A percentile compares a stretch with the other conserved stretches of the same genome.
phyloP scores from a whole-genome alignment of 306 rosid species.

The Cucumis sativus region DNA sequence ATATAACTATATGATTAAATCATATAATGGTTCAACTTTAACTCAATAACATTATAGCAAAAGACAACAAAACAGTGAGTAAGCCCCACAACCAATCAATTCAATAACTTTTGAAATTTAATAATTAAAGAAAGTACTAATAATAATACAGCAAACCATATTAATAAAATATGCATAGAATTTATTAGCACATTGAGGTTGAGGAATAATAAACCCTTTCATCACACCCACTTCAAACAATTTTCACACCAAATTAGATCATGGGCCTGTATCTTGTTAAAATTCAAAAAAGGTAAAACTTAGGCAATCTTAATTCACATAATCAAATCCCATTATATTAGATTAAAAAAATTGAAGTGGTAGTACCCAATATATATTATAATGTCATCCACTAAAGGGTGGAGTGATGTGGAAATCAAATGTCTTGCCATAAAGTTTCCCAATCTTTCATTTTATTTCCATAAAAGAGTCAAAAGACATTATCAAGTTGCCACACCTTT shows the following conservation, averaged over 20 bases:
- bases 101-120: too few species aligned
- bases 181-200: not conserved
- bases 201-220: not conserved
- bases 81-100: not conserved
- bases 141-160: not conserved
- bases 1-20: too few species aligned
- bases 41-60: too few species aligned
- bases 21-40: too few species aligned
- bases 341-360: not conserved
- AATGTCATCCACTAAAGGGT: not conserved
- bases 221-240: not conserved
- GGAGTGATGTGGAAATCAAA: not conserved
- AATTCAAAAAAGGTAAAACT: not conserved
- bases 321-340: not conserved
- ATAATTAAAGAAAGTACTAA: too few species aligned
- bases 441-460: too few species aligned
- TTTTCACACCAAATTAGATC: not conserved
- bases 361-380: not conserved
- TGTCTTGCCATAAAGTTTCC: not conserved
- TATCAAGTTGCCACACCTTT: too few species aligned
- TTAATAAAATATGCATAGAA: not conserved
- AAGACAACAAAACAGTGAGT: not conserved
- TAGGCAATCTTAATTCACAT: not conserved
- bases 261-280: not conserved
- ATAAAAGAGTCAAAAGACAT: too few species aligned